Evolutionary conservation across 345 rosid species (phyloP).

Genomic region (Zanthoxylum bungeanum): DNA sequence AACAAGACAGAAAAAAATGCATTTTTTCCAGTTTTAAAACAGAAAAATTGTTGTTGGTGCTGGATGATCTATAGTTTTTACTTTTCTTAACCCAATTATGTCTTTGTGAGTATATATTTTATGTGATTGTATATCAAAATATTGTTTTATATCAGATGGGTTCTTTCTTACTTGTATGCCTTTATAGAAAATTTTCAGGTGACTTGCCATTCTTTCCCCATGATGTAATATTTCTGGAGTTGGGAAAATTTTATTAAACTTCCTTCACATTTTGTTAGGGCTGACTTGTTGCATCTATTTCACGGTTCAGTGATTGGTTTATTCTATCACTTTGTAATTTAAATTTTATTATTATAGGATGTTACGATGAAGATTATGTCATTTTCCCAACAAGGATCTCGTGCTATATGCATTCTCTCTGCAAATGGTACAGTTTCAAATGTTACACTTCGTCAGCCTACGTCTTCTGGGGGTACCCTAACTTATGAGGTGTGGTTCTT

Average conservation of each 20-base stretch:
- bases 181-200: neutral
- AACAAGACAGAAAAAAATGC: neutral
- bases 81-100: neutral
- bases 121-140: neutral
- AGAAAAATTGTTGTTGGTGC: neutral
- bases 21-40: neutral
- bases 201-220: neutral
- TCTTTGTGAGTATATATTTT: neutral
- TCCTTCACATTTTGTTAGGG: neutral
- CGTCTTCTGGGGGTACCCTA: conserved; percentile 83
- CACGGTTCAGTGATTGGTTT: too few species aligned
- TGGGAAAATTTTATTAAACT: neutral
- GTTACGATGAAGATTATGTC: conserved; percentile 91
- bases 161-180: neutral
- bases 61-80: neutral
- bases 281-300: neutral
- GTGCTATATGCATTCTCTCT: conserved; percentile 83
- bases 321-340: too few species aligned
- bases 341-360: conserved; percentile 53
- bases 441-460: conserved; percentile 83
- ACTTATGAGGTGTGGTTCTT: conserved; percentile 73
- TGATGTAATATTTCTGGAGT: neutral
- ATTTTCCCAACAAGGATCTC: conserved; percentile 78
- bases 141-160: neutral
- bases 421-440: conserved; percentile 85